Evolutionary conservation across 805 yeast species (phyloP).

Genomic region (Tetrapisispora nanseiensis): DNA sequence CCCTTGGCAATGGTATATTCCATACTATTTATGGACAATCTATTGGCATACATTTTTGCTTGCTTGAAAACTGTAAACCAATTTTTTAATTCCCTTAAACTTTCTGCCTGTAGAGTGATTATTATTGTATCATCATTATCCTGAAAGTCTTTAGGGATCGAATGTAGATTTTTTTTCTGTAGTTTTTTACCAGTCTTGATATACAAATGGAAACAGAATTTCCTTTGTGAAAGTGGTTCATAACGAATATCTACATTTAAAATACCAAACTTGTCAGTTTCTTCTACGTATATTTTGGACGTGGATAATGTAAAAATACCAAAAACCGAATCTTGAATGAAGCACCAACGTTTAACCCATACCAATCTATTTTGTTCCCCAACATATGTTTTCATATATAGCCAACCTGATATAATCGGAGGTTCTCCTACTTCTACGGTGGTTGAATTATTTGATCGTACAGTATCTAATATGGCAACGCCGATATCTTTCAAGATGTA

Average conservation of each 20-base stretch:
- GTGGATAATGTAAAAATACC: conserved; percentile 67
- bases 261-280: conserved; percentile 78
- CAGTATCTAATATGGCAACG: conserved; percentile 25
- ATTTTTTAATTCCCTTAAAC: conserved; percentile 50
- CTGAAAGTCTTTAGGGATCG: background rate
- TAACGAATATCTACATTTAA: conserved; percentile 56
- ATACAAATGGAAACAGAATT: conserved; percentile 71
- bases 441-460: background rate
- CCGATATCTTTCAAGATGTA: conserved; percentile 45
- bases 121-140: conserved; percentile 22
- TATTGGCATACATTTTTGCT: conserved; percentile 42
- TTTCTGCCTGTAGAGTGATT: conserved; percentile 63
- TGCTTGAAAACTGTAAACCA: conserved; percentile 66
- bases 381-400: conserved; percentile 58
- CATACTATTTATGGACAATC: conserved; percentile 21
- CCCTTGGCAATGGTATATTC: conserved; percentile 42
- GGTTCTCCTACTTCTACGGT: background rate
- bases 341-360: conserved; percentile 81
- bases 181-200: background rate
- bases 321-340: conserved; percentile 68
- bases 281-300: conserved; percentile 65
- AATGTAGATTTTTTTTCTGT: background rate
- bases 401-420: conserved; percentile 72
- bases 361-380: conserved; percentile 43
- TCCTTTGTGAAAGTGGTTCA: conserved; percentile 53